Conservation (phyloP, 192 early-diverging fungal species). For the Coemansia umbellata region DNA sequence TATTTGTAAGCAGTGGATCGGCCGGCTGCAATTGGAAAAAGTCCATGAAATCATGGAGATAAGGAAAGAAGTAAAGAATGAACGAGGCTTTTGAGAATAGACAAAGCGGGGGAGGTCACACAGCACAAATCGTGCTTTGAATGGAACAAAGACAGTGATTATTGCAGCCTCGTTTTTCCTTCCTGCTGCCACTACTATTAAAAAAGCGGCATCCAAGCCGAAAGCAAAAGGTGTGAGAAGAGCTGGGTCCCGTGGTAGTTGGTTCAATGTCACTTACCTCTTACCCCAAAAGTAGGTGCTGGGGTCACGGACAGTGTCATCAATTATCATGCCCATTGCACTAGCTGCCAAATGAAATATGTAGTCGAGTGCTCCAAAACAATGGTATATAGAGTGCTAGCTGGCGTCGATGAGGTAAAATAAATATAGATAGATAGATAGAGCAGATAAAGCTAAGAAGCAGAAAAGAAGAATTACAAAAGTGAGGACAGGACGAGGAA, state of each 20-base stretch:
- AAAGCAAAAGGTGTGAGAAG: background rate
- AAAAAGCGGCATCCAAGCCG: background rate
- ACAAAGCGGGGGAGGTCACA: no score
- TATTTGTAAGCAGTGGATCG: background rate
- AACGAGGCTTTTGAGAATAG: background rate
- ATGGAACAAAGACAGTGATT: background rate
- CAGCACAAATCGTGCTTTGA: background rate
- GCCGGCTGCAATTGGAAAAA: background rate
- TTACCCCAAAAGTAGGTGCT: slow-evolving; percentile 46
- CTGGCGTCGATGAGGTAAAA: background rate
- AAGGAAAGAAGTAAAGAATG: background rate
- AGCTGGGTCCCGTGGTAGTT: background rate
- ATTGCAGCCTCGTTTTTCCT: background rate
- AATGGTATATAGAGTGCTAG: background rate
- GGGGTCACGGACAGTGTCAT: slow-evolving; percentile 28
- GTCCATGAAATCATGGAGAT: background rate
- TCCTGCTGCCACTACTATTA: background rate
- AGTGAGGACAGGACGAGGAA: background rate
- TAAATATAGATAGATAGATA: slow-evolving; percentile 2
- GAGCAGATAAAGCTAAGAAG: slow-evolving; percentile 3
- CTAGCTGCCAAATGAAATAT: background rate
- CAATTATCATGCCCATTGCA: slow-evolving; percentile 46
- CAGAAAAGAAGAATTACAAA: background rate
- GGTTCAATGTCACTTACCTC: slow-evolving; percentile 23
- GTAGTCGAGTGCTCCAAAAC: background rate